phyloP scores from a whole-genome alignment of 805 yeast genomes.

The Hanseniaspora nectarophila region DNA sequence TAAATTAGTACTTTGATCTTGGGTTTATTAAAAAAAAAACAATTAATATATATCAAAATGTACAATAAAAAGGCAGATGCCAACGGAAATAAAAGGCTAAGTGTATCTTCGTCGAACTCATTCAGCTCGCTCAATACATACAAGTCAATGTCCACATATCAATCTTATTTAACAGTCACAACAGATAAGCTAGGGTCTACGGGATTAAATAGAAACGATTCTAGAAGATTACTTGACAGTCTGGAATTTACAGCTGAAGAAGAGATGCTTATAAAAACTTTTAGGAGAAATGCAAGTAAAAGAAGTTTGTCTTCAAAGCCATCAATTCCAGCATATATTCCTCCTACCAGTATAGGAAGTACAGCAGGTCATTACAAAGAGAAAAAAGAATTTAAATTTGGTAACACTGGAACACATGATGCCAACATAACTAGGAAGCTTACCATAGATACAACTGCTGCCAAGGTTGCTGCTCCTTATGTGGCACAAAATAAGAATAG shows the following conservation, averaged over 20 bases:
- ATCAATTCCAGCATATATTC: background rate
- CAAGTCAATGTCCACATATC: constrained; percentile 9
- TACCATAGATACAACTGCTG: background rate
- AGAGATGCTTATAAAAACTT: constrained; percentile 22
- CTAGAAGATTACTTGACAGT: constrained; percentile 26
- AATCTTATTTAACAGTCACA: constrained; percentile 5
- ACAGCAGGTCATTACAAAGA: background rate
- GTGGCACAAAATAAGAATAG: background rate
- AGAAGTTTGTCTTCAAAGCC: background rate
- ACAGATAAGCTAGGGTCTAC: background rate
- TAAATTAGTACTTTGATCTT: too few species aligned
- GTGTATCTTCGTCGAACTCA: constrained; percentile 25
- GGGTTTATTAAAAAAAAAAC: too few species aligned
- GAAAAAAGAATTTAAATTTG: background rate
- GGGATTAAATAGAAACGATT: constrained; percentile 6
- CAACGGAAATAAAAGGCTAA: constrained; percentile 17
- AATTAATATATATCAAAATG: background rate
- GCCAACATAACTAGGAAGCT: background rate
- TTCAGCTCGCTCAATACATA: constrained; percentile 13
- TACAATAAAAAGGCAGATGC: background rate
- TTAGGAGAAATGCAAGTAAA: constrained; percentile 20
- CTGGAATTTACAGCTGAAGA: constrained; percentile 27
- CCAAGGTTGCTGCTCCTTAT: background rate
- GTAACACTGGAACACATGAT: background rate
- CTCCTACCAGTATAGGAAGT: background rate